phyloP scores from a whole-genome alignment of 2,329 filamentous ascomycete species.

The Emergomyces pasteurianus region DNA sequence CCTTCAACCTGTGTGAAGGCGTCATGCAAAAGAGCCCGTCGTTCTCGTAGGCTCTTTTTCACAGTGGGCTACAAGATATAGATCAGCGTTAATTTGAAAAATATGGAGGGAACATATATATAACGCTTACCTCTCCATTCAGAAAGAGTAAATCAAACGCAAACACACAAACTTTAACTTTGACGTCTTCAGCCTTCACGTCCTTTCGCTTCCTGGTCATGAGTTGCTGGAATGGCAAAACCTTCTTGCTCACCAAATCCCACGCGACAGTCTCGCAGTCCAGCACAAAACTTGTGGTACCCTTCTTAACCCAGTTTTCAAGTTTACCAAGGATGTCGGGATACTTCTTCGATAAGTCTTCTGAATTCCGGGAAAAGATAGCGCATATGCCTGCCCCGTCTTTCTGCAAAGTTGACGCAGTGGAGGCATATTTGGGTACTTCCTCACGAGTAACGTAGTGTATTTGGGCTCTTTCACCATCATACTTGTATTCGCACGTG shows the following conservation, averaged over 20 bases:
- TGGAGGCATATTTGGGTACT: constrained; percentile 54
- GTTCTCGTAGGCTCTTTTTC: constrained; percentile 72
- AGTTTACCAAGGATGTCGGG: constrained; percentile 88
- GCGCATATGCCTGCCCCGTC: constrained; percentile 61
- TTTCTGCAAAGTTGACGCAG: constrained; percentile 50
- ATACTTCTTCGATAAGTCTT: constrained; percentile 95
- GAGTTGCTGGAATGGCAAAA: constrained; percentile 90
- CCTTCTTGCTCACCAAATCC: constrained; percentile 91
- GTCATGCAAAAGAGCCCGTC: constrained; percentile 59
- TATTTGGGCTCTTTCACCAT: constrained; percentile 95
- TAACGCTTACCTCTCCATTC: constrained; percentile 57
- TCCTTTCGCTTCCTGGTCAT: constrained; percentile 98
- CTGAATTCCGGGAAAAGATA: constrained; percentile 95
- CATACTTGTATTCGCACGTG: constrained; percentile 98
- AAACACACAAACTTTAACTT: constrained; percentile 93
- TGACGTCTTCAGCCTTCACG: constrained; percentile 88
- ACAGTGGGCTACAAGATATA: constrained; percentile 50
- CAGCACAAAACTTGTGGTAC: constrained; percentile 90
- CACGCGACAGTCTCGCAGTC: constrained; percentile 97
- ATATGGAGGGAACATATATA: neutral
- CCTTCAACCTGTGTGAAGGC: constrained; percentile 72
- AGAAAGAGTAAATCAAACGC: constrained; percentile 91
- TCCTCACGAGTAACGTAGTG: constrained; percentile 86
- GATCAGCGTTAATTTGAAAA: constrained; percentile 8
- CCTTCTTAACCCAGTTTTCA: constrained; percentile 75